A percentile compares a stretch with the other conserved stretches of the same genome.
phyloP scores from a whole-genome alignment of 148 eudicot genomes.

The Fagopyrum tataricum region DNA sequence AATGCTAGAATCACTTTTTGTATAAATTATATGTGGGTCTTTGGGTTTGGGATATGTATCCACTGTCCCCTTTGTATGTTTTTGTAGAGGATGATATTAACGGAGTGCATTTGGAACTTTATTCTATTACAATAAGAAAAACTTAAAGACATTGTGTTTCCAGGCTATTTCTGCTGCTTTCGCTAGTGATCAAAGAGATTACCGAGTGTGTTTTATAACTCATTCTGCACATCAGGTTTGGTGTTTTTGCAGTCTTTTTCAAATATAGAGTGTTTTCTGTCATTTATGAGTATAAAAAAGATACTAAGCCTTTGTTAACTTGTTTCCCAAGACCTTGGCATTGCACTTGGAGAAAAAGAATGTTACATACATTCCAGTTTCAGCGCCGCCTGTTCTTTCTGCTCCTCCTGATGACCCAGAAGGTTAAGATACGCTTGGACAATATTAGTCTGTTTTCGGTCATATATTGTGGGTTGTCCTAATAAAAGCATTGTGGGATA shows the following conservation, averaged over 20 bases:
- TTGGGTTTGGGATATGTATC: no score
- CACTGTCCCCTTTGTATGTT: no score
- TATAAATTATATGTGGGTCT: no score
- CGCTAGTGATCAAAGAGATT: conserved; percentile 55
- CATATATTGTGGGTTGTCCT: not conserved
- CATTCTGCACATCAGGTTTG: conserved; percentile 78
- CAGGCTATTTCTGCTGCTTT: conserved; percentile 84
- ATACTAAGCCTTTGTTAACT: not conserved
- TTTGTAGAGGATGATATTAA: no score
- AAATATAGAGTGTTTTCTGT: not conserved
- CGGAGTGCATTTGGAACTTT: no score
- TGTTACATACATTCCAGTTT: conserved; percentile 46
- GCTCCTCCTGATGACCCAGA: conserved; percentile 35
- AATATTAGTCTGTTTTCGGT: not conserved
- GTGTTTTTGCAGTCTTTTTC: not conserved
- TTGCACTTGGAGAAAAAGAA: conserved; percentile 38
- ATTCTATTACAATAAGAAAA: no score
- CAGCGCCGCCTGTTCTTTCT: conserved; percentile 75
- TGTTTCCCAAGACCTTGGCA: conserved; percentile 43
- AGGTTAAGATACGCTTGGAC: conserved; percentile 20
- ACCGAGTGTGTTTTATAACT: conserved; percentile 58
- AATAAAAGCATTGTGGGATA: conserved; percentile 12
- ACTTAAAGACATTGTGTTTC: not conserved
- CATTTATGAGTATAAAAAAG: not conserved
- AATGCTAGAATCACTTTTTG: no score